Evolutionary conservation across 2,329 filamentous ascomycete species (phyloP), one percentile per base, ranked within the genome.

Genomic region (Huntiella moniliformis): DNA sequence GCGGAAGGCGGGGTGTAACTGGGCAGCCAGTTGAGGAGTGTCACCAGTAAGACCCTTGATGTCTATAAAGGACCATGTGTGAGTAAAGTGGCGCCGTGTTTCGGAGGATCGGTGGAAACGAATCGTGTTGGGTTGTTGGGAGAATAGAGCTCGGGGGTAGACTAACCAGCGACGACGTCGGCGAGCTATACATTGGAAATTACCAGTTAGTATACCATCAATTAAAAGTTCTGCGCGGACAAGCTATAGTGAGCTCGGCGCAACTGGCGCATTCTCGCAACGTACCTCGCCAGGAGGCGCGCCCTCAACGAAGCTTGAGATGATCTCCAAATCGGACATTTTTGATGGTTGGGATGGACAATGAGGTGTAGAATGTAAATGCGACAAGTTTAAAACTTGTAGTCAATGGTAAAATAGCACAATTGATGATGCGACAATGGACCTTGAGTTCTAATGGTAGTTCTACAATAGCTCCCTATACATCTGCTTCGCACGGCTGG

Each of bases 11-110:
- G 86, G 82, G 5, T 71, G 73, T 45, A 95, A 79, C 52, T 82
- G 77, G 50, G 75, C 66, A 46, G 87, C 65, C 51, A 91, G 67
- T 46, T 71, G 66, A 34, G 77, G 73, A 37, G 77, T 75, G 54
- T 81, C 75, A 51, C 74, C 67, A 13, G 86, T 85, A 38, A 98
- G 71, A 43, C 77, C 71, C 63, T 94, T 93, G 68, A 98, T 92
- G 60, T 94, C 91, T 92, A 61, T 49, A 5, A 36, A 31, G 11
- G 22, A 22, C 17, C 16, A 22, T 13, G 8, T 12, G 37, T 34
- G 34, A 17, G 46, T 48, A 15, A 48, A 36, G 36, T 35, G 17
- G 31, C 11, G 38, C 31, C 28, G 13, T 40, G 31, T 16, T 38
- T 8, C 22, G 17, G 42, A 7, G 34, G 13, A 22, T 8, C 16